These are phyloP conservation scores for Closterium sp. DNA, from an alignment of 139 green algal genomes.

Conservation along the genomic window DNA sequence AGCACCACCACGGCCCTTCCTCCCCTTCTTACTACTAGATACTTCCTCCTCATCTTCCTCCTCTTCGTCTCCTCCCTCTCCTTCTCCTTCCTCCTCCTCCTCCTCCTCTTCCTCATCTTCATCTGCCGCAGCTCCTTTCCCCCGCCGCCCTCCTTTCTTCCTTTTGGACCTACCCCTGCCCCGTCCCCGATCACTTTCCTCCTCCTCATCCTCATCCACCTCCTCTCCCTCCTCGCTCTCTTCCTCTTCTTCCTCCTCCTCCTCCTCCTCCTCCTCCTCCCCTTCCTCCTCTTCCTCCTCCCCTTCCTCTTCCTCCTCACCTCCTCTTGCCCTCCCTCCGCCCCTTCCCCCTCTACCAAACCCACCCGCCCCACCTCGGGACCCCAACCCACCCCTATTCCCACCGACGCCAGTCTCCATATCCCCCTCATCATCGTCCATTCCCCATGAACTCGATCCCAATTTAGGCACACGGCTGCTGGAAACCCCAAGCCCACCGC, in stretches of 20 bases:
- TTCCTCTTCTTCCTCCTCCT: conserved; percentile 6
- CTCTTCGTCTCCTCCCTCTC: not conserved
- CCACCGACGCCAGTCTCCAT: not conserved
- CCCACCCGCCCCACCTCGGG: not conserved
- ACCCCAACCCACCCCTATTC: not conserved
- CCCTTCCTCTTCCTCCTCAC: not conserved
- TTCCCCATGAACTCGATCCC: not conserved
- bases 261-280: conserved; percentile 5
- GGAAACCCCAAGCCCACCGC: not conserved
- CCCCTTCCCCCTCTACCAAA: not conserved
- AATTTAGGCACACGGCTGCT: not conserved
- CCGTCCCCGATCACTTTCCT: not conserved
- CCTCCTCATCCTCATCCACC: not conserved
- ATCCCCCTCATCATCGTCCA: not conserved
- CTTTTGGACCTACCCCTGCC: not conserved
- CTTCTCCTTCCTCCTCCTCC: not conserved
- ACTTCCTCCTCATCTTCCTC: not conserved
- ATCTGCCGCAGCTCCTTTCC: not conserved
- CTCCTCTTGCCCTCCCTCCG: not conserved
- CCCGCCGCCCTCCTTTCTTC: not conserved
- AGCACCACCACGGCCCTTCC: not conserved
- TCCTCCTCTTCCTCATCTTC: not conserved
- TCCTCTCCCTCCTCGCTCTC: not conserved
- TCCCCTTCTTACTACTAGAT: not conserved
- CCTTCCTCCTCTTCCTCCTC: not conserved